Base-by-base conservation (phyloP, 2,329 filamentous ascomycete species). In the Orbilia ellipsospora region DNA sequence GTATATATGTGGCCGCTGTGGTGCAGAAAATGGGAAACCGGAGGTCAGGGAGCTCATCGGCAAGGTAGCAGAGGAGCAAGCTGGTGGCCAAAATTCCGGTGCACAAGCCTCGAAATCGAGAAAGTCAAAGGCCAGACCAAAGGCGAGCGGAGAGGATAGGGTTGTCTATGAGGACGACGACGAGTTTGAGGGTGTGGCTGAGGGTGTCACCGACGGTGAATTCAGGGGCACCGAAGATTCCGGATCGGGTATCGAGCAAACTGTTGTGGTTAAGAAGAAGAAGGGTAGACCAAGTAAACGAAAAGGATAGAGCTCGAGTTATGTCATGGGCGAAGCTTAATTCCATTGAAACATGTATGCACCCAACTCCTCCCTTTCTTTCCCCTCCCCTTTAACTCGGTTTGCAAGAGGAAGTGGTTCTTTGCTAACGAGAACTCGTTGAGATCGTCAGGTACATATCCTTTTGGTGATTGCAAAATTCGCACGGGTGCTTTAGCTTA, bases 1-100 rank as follows among this genome's bases (percentile, higher is more conserved):
- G 76, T 99, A 95, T 95, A 89, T 90, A 74, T 99, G 95, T 82
- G 91, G 92, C 81, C 88, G 88, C n/a, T 99, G 95, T 80, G 90
- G 90, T 8, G 85, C 88, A 1, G 87, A 87, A 84, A 99, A 99
- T 81, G 94, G 94, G 0, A 88, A 93, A 79, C 92, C 90, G 76
- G 92, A 94, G 81, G 88, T 89, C 7, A 88, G 88, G 78, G 88
- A 90, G 80, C 90, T 94, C 61, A 85, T 94, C 56, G 87, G 88
- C 51, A 88, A 91, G 80, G 88, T 93, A n/a, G 73, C 73, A 8
- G 73, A 77, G 18, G 72, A 75, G 5, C 69, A 74, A n/a, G 50
- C 62, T 78, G 0, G 79, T 61, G 59, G 50, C 10, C 23, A 60
- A 12, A 16, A 40, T 2, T 4, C 18, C n/a, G 28, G 40, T 50